phyloP scores from a whole-genome alignment of 441 rosid genomes.

The Macaranga tanarius region DNA sequence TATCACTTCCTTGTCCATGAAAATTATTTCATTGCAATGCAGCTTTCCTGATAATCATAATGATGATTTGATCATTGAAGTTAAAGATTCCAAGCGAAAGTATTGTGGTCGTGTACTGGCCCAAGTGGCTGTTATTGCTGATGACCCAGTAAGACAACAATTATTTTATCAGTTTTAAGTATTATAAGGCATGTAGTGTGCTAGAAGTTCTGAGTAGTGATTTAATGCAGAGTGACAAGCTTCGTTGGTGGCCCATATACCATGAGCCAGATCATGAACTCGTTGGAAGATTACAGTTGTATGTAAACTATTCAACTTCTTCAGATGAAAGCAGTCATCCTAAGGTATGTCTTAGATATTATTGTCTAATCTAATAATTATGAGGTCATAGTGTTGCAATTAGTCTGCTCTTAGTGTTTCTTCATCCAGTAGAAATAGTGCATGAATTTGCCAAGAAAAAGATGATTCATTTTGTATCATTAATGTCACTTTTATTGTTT shows the following conservation, averaged over 20 bases:
- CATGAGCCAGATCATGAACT: conserved; percentile 91
- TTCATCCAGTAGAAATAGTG: conserved; percentile 1
- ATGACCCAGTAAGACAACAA: conserved; percentile 57
- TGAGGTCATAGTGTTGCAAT: not conserved
- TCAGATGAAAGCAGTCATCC: conserved; percentile 63
- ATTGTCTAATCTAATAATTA: not conserved
- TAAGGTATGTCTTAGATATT: conserved; percentile 41
- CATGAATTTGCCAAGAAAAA: conserved; percentile 8
- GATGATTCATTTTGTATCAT: not conserved
- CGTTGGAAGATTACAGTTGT: conserved; percentile 73
- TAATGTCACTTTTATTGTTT: conserved; percentile 18
- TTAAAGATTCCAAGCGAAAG: conserved; percentile 81
- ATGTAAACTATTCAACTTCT: conserved; percentile 65
- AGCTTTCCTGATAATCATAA: conserved; percentile 88
- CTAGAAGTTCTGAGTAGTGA: conserved; percentile 22
- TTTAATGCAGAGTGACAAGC: conserved; percentile 64
- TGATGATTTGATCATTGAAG: conserved; percentile 79
- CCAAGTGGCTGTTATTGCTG: conserved; percentile 81
- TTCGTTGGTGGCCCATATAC: conserved; percentile 92
- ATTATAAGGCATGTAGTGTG: conserved; percentile 17
- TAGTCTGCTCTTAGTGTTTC: not conserved
- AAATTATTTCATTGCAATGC: conserved; percentile 24
- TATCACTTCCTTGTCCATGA: conserved; percentile 12
- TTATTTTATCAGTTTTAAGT: conserved; percentile 18
- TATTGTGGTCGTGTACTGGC: conserved; percentile 71